Percentiles rank a stretch among this genome's conserved stretches.
These are phyloP conservation scores for Parietaria judaica DNA, from an alignment of 306 rosid species.

Conservation along the genomic window DNA sequence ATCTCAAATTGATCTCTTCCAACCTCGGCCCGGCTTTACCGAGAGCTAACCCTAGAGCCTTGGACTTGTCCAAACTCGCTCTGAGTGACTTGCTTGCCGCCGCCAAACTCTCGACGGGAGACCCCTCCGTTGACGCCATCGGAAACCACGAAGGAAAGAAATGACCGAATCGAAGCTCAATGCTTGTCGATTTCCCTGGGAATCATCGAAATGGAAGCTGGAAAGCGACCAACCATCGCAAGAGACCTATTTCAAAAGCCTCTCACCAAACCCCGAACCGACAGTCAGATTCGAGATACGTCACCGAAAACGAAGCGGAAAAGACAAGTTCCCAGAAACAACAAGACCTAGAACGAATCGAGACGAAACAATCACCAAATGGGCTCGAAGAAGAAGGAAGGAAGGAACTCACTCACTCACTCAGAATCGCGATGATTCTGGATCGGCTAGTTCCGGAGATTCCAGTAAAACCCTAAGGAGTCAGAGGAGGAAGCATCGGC, in stretches of 20 bases:
- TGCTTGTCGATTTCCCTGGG: conserved; percentile 21
- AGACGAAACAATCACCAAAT: neutral
- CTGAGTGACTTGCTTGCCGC: conserved; percentile 70
- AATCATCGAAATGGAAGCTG: conserved; percentile 39
- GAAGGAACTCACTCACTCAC: conserved; percentile 25
- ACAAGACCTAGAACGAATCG: neutral
- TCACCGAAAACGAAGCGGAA: neutral
- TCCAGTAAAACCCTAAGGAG: conserved; percentile 24
- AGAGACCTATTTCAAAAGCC: conserved; percentile 10
- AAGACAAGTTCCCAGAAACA: neutral
- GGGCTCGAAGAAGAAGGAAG: neutral
- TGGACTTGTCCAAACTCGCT: conserved; percentile 74
- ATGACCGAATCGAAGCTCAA: neutral
- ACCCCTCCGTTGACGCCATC: conserved; percentile 54
- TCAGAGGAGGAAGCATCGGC: neutral
- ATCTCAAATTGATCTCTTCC: conserved; percentile 59
- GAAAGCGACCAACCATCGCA: conserved; percentile 19
- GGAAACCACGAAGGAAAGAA: conserved; percentile 10
- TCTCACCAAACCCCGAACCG: conserved; percentile 18
- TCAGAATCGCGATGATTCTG: conserved; percentile 2
- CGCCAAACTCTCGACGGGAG: conserved; percentile 43
- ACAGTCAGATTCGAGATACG: conserved; percentile 7
- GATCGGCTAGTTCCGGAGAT: conserved; percentile 2
- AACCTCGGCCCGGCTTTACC: conserved; percentile 75
- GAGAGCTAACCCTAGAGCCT: conserved; percentile 54